phyloP scores from a whole-genome alignment of 768 basidiomycete species.

The Lanmaoa pseudosensibilis region DNA sequence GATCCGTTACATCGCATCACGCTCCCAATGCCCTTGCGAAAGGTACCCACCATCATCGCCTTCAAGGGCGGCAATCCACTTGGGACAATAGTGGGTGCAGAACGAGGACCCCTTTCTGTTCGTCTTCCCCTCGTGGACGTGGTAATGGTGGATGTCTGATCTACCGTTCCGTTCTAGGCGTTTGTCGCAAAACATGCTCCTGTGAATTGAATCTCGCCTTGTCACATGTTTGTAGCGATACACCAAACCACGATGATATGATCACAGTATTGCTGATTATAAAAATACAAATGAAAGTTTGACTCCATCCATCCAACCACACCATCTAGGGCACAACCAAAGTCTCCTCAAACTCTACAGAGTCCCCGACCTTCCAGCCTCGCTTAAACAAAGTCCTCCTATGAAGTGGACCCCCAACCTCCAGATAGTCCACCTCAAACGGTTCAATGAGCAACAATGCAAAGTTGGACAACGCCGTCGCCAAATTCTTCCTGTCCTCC shows the following conservation, averaged over 20 bases:
- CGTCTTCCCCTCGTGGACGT: neutral
- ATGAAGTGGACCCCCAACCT: conserved; percentile 58
- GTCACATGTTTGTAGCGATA: neutral
- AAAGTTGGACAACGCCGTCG: conserved; percentile 63
- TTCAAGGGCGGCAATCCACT: conserved; percentile 1
- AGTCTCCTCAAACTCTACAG: conserved; percentile 56
- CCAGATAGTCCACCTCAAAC: conserved; percentile 64
- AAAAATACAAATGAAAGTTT: neutral
- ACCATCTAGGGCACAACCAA: conserved; percentile 56
- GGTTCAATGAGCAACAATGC: conserved; percentile 74
- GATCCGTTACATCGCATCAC: neutral
- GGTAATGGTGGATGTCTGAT: neutral
- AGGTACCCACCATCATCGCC: conserved; percentile 2
- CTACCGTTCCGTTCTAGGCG: neutral
- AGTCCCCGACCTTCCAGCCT: conserved; percentile 26
- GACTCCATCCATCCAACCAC: neutral
- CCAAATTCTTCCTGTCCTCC: conserved; percentile 47
- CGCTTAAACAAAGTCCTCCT: conserved; percentile 55
- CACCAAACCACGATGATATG: neutral
- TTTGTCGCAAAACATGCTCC: conserved; percentile 3
- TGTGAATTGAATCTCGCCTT: neutral
- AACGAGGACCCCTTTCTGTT: neutral
- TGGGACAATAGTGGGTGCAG: neutral
- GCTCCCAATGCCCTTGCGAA: neutral
- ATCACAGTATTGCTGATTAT: neutral